Evolutionary conservation across 352 stramenopile species (phyloP).

Genomic region (Achlya hypogyna): DNA sequence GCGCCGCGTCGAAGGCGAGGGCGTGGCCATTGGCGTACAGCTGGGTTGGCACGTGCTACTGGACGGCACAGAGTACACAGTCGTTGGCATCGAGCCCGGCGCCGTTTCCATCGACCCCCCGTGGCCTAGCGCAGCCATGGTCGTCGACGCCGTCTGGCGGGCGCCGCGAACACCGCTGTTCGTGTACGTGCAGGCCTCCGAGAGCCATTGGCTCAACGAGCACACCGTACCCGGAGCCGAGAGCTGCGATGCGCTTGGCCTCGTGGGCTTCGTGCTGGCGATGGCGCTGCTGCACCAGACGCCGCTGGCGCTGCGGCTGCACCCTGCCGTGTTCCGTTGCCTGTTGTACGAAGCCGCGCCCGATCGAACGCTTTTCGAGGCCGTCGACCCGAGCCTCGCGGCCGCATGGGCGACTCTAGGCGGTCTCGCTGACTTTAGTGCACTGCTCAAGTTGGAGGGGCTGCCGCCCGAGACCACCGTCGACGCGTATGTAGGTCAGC

Average conservation of each 20-base stretch:
- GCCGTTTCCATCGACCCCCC: background rate
- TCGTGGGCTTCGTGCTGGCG: constrained; percentile 2
- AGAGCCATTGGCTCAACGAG: constrained; percentile 17
- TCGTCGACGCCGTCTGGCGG: background rate
- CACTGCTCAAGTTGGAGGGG: constrained; percentile 8
- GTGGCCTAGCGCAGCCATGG: background rate
- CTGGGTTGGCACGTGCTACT: background rate
- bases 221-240: background rate
- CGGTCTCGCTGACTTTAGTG: background rate
- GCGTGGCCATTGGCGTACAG: background rate
- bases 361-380: background rate
- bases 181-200: constrained; percentile 9
- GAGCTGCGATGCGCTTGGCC: background rate
- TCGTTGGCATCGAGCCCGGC: background rate
- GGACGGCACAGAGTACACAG: background rate
- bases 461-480: background rate
- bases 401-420: background rate
- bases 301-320: background rate
- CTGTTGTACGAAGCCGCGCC: background rate
- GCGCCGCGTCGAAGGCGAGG: background rate
- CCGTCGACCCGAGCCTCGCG: background rate
- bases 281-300: constrained; percentile 16
- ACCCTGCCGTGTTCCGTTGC: background rate
- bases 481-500: background rate
- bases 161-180: background rate